Percentiles rank a stretch among this genome's conserved stretches.
These are phyloP conservation scores for Spathaspora sp. DNA, from an alignment of 805 yeast genomes.

Conservation along the genomic window DNA sequence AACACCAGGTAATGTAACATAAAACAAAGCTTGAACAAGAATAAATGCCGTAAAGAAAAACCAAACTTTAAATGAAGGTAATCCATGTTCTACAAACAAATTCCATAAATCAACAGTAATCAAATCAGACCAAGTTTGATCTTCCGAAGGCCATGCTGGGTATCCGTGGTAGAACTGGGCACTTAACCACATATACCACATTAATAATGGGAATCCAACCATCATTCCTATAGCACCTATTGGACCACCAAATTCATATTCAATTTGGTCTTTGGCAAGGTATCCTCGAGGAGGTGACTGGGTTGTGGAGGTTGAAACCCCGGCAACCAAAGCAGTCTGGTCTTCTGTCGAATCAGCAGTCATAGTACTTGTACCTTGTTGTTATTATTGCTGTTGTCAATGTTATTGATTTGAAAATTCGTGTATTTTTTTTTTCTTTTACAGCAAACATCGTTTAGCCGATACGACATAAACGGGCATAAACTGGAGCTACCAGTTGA, in stretches of 20 bases:
- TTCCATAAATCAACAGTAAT: constrained; percentile 36
- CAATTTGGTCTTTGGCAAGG: constrained; percentile 48
- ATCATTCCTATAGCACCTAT: constrained; percentile 88
- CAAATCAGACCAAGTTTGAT: constrained; percentile 53
- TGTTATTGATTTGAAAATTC: not conserved
- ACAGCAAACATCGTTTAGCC: not conserved
- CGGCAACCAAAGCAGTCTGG: not conserved
- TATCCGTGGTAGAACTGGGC: constrained; percentile 75
- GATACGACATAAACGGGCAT: not conserved
- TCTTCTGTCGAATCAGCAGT: not conserved
- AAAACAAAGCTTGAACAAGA: constrained; percentile 64
- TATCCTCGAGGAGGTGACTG: constrained; percentile 20
- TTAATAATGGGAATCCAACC: constrained; percentile 84
- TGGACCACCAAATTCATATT: constrained; percentile 93
- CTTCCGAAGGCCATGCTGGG: constrained; percentile 63
- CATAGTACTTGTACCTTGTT: not conserved
- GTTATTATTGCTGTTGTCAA: not conserved
- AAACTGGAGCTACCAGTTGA: not conserved
- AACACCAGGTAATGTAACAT: constrained; percentile 84
- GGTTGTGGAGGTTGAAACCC: not conserved
- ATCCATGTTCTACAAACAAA: constrained; percentile 47
- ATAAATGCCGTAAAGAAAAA: constrained; percentile 68
- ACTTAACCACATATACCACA: constrained; percentile 96
- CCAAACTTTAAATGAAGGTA: constrained; percentile 64
- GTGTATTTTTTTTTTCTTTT: not conserved